Percentiles rank a stretch among this genome's conserved stretches.
Evolutionary conservation across 371 early-diverging fungal genomes (phyloP).

Genomic region (Neoconidiobolus thromboides): DNA sequence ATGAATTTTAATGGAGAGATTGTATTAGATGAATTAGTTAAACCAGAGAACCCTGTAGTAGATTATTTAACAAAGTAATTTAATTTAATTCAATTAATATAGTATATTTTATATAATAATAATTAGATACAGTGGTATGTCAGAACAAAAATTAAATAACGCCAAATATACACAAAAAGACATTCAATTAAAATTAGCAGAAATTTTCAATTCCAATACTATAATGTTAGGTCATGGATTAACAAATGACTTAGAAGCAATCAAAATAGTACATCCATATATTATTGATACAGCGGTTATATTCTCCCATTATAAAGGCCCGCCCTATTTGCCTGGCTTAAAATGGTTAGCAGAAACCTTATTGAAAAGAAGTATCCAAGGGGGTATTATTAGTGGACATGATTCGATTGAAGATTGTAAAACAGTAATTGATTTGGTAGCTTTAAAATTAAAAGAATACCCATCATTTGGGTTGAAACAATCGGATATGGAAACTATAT

Average conservation of each 20-base stretch:
- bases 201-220: conserved; percentile 29
- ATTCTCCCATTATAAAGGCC: conserved; percentile 34
- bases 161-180: conserved; percentile 32
- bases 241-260: conserved; percentile 45
- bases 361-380: conserved; percentile 39
- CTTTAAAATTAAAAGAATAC: conserved; percentile 27
- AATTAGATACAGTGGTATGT: conserved; percentile 37
- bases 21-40: conserved; percentile 49
- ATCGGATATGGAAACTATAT: not conserved
- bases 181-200: conserved; percentile 29
- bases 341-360: conserved; percentile 30
- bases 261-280: conserved; percentile 36
- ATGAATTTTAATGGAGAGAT: conserved; percentile 25
- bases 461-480: not conserved
- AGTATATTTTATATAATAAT: not conserved
- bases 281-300: conserved; percentile 52
- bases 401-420: conserved; percentile 60
- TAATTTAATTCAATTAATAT: not conserved
- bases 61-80: conserved; percentile 41
- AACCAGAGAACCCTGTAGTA: conserved; percentile 36
- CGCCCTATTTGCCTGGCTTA: conserved; percentile 34
- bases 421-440: conserved; percentile 47
- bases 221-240: conserved; percentile 59
- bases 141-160: conserved; percentile 24
- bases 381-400: conserved; percentile 28